Conservation (phyloP, 2,329 filamentous ascomycete species). For the Aspergillus sp. region DNA sequence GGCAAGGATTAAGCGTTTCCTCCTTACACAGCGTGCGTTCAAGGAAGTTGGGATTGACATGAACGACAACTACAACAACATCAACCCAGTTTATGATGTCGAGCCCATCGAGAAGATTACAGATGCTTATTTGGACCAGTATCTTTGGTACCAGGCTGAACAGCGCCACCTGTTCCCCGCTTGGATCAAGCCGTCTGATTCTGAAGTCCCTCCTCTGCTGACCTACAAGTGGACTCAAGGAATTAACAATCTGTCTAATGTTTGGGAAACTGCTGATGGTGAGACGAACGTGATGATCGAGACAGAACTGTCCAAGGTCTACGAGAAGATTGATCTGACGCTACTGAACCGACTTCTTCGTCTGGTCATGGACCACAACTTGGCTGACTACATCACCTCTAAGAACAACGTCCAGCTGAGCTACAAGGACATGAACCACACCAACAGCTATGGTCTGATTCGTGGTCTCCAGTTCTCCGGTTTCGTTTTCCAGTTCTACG, state of each 20-base stretch:
- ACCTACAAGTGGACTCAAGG: constrained; percentile 99
- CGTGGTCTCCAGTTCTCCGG: constrained; percentile 96
- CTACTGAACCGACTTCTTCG: constrained; percentile 88
- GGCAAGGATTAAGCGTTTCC: constrained; percentile 94
- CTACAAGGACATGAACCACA: constrained; percentile 99
- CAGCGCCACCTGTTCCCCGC: constrained; percentile 95
- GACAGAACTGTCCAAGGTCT: constrained; percentile 97
- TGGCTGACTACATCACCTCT: constrained; percentile 97
- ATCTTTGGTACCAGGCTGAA: constrained; percentile 98
- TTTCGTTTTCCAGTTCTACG: constrained; percentile 99
- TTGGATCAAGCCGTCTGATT: constrained; percentile 99
- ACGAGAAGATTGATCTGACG: constrained; percentile 98
- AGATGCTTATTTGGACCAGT: constrained; percentile 96
- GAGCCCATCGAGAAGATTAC: constrained; percentile 99
- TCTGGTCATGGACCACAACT: constrained; percentile 98
- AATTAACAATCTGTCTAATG: constrained; percentile 94
- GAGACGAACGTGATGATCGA: constrained; percentile 99
- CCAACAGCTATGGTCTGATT: constrained; percentile 98
- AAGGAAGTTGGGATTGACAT: constrained; percentile 99
- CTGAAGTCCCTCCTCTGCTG: constrained; percentile 89
- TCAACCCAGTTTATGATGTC: constrained; percentile 98
- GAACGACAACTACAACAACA: constrained; percentile 99
- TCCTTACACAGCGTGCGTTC: constrained; percentile 95
- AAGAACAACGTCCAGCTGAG: constrained; percentile 99
- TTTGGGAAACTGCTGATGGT: constrained; percentile 91